Base-by-base conservation (phyloP, 73 alveolate genomes). In the Paramecium bursaria region DNA sequence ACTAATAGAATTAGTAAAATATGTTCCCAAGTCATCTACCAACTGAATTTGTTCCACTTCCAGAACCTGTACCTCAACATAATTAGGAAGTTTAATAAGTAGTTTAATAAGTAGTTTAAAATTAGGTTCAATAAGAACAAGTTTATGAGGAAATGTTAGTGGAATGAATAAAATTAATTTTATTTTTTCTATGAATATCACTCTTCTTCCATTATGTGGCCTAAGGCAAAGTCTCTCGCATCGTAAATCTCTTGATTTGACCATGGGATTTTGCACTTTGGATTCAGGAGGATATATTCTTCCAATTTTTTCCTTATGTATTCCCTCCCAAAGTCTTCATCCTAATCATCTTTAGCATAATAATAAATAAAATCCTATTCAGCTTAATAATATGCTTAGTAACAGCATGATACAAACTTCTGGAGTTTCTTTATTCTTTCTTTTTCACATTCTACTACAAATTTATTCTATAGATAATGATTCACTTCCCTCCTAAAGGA, bases 191-290 rank as follows among this genome's bases (percentile, higher is more conserved):
- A 29, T 57, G 6, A 30, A 48, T 30, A n/a, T 51, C 74, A 51
- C 13, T 51, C 27, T 57, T 50, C 76, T 10, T 57, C 76, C 27
- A 27, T 57, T 27, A 10, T 26, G 13, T 27, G 33, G 0, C 33
- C 76, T 31, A 67, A 21, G 1, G 82, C 82, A 67, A 67, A 67
- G 33, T 67, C 44, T 67, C 44, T 21, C 19, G 55, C 82, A 15
- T 67, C 82, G 9, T 25, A 21, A 9, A 67, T 44, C 21, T 67
- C 82, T 35, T 67, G 22, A 9, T 15, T 21, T 0, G 82, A 67
- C 82, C 82, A 67, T 19, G 82, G 82, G 14, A 67, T 67, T 11
- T 67, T 67, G 10, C 82, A 67, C 44, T 67, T 67, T 11, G 82
- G 44, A 4, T 67, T 67, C 35, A 21, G 33, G 2, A 67, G 57